Conservation (phyloP, 371 early-diverging fungal species). For the Mortierella sp. region DNA sequence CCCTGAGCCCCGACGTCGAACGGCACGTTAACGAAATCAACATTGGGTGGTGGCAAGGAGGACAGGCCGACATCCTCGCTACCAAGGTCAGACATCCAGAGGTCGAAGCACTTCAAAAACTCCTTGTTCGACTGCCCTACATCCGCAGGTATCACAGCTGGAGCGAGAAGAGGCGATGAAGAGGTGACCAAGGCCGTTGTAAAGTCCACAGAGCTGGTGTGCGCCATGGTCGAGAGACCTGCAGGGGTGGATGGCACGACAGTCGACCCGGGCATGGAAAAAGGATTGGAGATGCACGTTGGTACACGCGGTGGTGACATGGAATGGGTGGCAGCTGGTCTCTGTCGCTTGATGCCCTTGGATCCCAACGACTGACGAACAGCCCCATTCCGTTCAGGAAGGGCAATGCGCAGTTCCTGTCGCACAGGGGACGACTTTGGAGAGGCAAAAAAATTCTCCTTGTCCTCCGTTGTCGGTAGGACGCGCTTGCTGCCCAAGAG, state of each 20-base stretch:
- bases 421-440: not conserved
- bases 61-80: conserved; percentile 11
- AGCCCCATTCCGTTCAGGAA: not conserved
- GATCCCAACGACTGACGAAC: not conserved
- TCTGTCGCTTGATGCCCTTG: conserved; percentile 30
- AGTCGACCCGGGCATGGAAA: not conserved
- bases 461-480: conserved; percentile 27
- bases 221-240: not conserved
- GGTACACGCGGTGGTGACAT: too few species aligned
- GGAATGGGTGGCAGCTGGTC: not conserved
- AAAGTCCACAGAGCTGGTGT: not conserved
- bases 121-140: conserved; percentile 17
- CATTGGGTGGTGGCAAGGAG: not conserved
- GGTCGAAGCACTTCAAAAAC: conserved; percentile 39
- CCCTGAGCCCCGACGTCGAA: too few species aligned
- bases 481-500: conserved; percentile 34
- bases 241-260: not conserved
- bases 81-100: conserved; percentile 50
- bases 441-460: conserved; percentile 27
- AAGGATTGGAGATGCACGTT: too few species aligned
- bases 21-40: not conserved
- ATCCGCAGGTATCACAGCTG: not conserved
- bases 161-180: not conserved
- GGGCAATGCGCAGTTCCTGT: not conserved
- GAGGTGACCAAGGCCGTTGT: conserved; percentile 9